Conservation (phyloP, 2,329 filamentous ascomycete genomes). For the Dothideomycetidae sp. region DNA sequence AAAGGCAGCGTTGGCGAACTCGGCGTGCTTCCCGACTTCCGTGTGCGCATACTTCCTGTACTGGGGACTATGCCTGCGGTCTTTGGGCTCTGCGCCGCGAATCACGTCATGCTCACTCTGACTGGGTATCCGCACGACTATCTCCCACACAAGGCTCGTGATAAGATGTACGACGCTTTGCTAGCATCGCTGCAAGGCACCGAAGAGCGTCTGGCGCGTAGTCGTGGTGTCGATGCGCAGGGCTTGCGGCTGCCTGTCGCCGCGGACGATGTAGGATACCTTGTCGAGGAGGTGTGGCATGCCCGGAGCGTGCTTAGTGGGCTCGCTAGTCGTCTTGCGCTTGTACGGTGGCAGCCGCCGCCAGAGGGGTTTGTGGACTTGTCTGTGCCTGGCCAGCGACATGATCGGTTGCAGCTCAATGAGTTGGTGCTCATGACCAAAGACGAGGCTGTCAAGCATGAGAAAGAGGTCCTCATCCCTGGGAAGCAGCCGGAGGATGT, state of each 20-base stretch:
- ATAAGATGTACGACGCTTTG: constrained; percentile 85
- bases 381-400: constrained; percentile 60
- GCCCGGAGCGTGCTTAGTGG: constrained; percentile 74
- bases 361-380: constrained; percentile 48
- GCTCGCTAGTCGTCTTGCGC: constrained; percentile 59
- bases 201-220: constrained; percentile 60
- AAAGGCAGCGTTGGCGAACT: constrained; percentile 80
- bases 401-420: constrained; percentile 50
- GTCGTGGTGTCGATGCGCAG: constrained; percentile 39
- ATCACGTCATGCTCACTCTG: constrained; percentile 78
- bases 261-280: constrained; percentile 67
- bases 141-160: constrained; percentile 61
- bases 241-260: constrained; percentile 71
- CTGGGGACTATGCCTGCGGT: constrained; percentile 95
- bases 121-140: constrained; percentile 77
- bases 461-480: constrained; percentile 61
- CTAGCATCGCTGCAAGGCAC: constrained; percentile 58
- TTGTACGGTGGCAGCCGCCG: constrained; percentile 70
- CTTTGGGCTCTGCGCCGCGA: constrained; percentile 82
- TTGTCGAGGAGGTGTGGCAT: constrained; percentile 78
- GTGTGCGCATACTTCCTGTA: constrained; percentile 87
- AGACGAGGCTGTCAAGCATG: constrained; percentile 69
- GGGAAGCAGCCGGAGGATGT: constrained; percentile 54
- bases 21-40: constrained; percentile 79
- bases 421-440: constrained; percentile 87